Conservation (phyloP, 2,329 filamentous ascomycete species). For the Cytospora paraplurivora region DNA sequence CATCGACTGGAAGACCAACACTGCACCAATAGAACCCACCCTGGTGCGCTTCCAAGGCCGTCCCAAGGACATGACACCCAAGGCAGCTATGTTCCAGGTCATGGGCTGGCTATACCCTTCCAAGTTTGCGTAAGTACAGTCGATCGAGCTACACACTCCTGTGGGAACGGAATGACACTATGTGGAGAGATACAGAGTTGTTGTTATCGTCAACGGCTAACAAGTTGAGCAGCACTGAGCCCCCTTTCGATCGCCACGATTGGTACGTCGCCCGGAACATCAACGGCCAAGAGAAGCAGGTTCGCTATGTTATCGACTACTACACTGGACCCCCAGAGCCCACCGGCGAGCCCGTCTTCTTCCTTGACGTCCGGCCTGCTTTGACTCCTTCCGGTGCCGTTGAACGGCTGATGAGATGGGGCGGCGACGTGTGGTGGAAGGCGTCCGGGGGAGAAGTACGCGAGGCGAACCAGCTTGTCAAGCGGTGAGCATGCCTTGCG, state of each 20-base stretch:
- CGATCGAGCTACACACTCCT: neutral
- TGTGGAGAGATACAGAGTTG: neutral
- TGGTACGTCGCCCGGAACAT: conserved; percentile 84
- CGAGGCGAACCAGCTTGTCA: conserved; percentile 38
- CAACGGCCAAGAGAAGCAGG: conserved; percentile 69
- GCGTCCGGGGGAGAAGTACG: conserved; percentile 73
- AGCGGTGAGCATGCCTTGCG: neutral
- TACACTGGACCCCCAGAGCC: conserved; percentile 82
- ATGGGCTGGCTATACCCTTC: conserved; percentile 78
- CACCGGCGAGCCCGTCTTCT: conserved; percentile 91
- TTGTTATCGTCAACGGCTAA: conserved; percentile 5
- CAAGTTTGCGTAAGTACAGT: conserved; percentile 67
- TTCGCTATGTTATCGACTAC: conserved; percentile 97
- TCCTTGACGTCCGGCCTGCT: conserved; percentile 89
- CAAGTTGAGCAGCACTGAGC: conserved; percentile 60
- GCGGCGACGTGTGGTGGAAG: conserved; percentile 91
- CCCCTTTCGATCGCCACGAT: conserved; percentile 95
- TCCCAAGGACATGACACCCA: conserved; percentile 87
- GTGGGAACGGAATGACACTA: neutral
- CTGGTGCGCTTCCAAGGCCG: conserved; percentile 86
- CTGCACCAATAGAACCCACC: conserved; percentile 60
- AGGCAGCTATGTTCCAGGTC: conserved; percentile 81
- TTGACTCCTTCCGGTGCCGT: conserved; percentile 77
- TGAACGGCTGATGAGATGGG: conserved; percentile 85
- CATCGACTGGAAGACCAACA: conserved; percentile 48